phyloP scores from a whole-genome alignment of 495 filamentous ascomycete species.

The Corynascus novoguineensis region DNA sequence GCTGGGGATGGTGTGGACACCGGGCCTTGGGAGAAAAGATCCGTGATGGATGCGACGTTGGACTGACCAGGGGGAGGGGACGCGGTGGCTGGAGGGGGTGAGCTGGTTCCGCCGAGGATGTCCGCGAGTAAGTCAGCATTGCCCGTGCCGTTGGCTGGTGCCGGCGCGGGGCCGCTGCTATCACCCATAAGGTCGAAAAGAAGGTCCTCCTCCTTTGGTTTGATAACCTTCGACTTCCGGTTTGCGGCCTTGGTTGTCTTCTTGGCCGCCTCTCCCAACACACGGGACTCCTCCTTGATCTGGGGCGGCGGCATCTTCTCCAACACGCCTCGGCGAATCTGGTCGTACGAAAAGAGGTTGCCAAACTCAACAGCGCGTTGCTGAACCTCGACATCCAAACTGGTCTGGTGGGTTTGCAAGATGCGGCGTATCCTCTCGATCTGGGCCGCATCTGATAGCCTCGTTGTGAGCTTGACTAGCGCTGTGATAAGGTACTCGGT shows the following conservation, averaged over 20 bases:
- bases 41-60: conserved; percentile 78
- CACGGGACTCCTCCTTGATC: conserved; percentile 87
- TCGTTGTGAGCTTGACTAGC: conserved; percentile 89
- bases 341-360: conserved; percentile 85
- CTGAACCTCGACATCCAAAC: conserved; percentile 90
- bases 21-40: conserved; percentile 57
- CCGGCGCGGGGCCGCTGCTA: conserved; percentile 46
- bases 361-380: conserved; percentile 92
- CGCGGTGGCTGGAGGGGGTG: conserved; percentile 46
- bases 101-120: conserved; percentile 65
- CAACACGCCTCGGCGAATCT: conserved; percentile 81
- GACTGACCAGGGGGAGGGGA: conserved; percentile 48
- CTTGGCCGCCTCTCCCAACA: conserved; percentile 79
- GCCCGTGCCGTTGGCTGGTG: conserved; percentile 57
- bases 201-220: conserved; percentile 83
- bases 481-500: conserved; percentile 94
- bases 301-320: conserved; percentile 97
- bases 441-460: conserved; percentile 75
- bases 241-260: conserved; percentile 71
- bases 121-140: conserved; percentile 85
- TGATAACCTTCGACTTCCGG: conserved; percentile 68
- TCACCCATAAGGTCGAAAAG: conserved; percentile 92
- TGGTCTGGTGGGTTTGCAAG: conserved; percentile 66
- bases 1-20: conserved; percentile 25
- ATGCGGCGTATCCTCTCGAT: conserved; percentile 77